phyloP scores from a whole-genome alignment of 1,284 basidiomycete species.

The Cutaneotrichosporon cutaneum region DNA sequence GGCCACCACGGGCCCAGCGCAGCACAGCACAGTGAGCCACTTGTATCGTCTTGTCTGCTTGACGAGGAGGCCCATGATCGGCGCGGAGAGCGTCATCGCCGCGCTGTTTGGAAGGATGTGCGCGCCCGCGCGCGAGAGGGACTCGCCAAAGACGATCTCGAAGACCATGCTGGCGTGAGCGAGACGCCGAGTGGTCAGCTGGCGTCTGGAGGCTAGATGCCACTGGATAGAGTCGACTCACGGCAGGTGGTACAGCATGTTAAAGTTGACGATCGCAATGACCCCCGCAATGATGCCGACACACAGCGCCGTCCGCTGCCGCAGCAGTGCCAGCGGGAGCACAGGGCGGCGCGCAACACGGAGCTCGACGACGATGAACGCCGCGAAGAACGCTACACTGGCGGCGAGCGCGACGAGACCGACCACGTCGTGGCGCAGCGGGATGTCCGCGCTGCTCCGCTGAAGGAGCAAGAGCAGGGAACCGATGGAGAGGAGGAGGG shows the following conservation, averaged over 20 bases:
- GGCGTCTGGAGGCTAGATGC: too few relatives aligned
- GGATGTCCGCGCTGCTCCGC: constrained; percentile 3
- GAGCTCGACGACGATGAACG: constrained; percentile 35
- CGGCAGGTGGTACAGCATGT: constrained; percentile 39
- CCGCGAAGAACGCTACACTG: constrained; percentile 21
- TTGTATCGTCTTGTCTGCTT: constrained; percentile 31
- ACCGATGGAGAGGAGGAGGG: constrained; percentile 32
- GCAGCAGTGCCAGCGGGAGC: constrained; percentile 31
- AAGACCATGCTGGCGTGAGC: constrained; percentile 27
- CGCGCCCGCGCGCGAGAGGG: constrained; percentile 27
- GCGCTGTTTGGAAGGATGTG: constrained; percentile 35
- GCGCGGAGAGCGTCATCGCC: constrained; percentile 33
- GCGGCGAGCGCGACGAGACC: constrained; percentile 18
- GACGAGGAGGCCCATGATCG: constrained; percentile 29
- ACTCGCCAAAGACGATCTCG: constrained; percentile 32
- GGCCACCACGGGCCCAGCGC: constrained; percentile 30
- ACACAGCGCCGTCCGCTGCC: constrained; percentile 28
- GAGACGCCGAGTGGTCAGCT: neutral
- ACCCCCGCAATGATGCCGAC: constrained; percentile 32
- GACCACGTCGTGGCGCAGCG: constrained; percentile 18
- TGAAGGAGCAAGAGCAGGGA: constrained; percentile 29
- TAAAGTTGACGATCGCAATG: constrained; percentile 39
- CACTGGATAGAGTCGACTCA: too few relatives aligned
- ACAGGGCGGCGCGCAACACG: constrained; percentile 28
- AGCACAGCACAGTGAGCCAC: constrained; percentile 29